Percentiles rank a stretch among this genome's conserved stretches.
Evolutionary conservation across 148 eudicot genomes (phyloP).

Genomic region (Suaeda aralocaspica): DNA sequence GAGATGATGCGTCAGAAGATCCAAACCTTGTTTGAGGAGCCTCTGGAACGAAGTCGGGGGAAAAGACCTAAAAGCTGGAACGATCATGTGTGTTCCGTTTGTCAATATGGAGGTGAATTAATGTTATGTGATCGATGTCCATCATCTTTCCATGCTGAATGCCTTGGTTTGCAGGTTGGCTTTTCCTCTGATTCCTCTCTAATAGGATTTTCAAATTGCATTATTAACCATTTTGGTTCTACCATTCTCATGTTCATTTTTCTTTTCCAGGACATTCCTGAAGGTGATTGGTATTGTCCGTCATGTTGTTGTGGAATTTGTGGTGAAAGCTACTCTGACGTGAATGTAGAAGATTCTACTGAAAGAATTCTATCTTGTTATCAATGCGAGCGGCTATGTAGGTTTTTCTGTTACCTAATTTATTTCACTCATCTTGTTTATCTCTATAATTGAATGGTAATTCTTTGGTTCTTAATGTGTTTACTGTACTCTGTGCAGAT

Average conservation of each 20-base stretch:
- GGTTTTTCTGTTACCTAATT: slow-evolving; percentile 22
- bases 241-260: slow-evolving; percentile 14
- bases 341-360: slow-evolving; percentile 19
- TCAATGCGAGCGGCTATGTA: slow-evolving; percentile 87
- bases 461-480: slow-evolving; percentile 4
- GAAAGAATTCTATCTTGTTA: slow-evolving; percentile 47
- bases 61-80: slow-evolving; percentile 27
- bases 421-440: background rate
- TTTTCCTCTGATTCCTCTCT: background rate
- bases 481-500: slow-evolving; percentile 38
- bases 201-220: background rate
- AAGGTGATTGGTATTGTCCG: slow-evolving; percentile 95
- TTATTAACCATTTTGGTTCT: slow-evolving; percentile 12
- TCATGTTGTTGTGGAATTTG: slow-evolving; percentile 87
- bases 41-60: slow-evolving; percentile 27
- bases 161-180: slow-evolving; percentile 72
- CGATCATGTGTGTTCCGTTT: slow-evolving; percentile 78
- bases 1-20: slow-evolving; percentile 35
- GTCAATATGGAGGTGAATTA: slow-evolving; percentile 77
- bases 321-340: slow-evolving; percentile 37
- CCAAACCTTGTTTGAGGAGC: slow-evolving; percentile 17
- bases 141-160: slow-evolving; percentile 68
- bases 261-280: slow-evolving; percentile 62
- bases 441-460: background rate
- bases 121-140: slow-evolving; percentile 87